Evolutionary conservation across 2,329 filamentous ascomycete species (phyloP), one percentile per base, ranked within the genome.

Genomic region (Ascochyta fabae): DNA sequence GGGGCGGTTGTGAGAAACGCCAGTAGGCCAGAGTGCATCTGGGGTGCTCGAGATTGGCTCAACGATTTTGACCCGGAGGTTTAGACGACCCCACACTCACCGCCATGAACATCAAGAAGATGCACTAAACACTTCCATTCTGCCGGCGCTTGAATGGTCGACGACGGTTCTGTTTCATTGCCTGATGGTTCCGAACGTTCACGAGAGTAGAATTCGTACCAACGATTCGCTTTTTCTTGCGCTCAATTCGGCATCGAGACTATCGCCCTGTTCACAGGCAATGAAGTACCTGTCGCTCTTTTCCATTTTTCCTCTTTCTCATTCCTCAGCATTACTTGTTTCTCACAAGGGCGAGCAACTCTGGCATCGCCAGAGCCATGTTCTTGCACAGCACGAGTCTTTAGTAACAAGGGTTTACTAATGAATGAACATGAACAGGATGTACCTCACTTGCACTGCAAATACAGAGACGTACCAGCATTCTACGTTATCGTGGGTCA

Each of bases 21-120:
- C 54, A 57, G 54, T 39, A 48, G 31, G 48, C 54, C 54, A 57
- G 44, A 44, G 43, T 38, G 52, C 33, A 27, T 52, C 48, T 57
- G 40, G 54, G 35, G 39, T 41, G 41, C 43, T 53, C 54, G 54
- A 57, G 54, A 57, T 48, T 52, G 44, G 36, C 8, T 52, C 54
- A 57, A 57, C 54, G 54, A 48, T 48, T 44, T 52, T 31, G 35
- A 40, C 7, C 54, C 54, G 54, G 54, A 33, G 43, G 16, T 23
- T 41, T 34, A 46, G 16, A 39, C 27, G 41, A 47, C 48, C 43
- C 53, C 53, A 56, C 53, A 56, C 22, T 56, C 53, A 56, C 53
- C 53, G 53, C 53, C 53, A 50, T 22, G 22, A 56, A 51, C 43
- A 39, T 26, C 38, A 36, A 47, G 19, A 29, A 13, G 42, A 39